phyloP scores from a whole-genome alignment of 768 basidiomycete genomes.

The Russula olivacea region DNA sequence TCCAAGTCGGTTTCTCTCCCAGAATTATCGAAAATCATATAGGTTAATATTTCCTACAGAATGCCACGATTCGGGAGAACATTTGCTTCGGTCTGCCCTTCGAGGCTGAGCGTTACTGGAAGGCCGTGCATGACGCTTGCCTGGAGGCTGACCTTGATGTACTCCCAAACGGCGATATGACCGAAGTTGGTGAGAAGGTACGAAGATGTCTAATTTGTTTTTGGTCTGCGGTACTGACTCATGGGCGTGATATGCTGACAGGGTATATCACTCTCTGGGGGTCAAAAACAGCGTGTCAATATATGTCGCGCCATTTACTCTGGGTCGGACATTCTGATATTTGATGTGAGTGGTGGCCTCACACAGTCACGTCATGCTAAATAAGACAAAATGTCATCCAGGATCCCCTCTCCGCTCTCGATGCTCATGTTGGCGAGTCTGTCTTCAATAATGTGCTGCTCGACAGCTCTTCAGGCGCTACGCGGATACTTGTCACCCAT shows the following conservation, averaged over 20 bases:
- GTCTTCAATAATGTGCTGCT: conserved; percentile 82
- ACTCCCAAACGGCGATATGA: conserved; percentile 70
- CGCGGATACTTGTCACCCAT: conserved; percentile 86
- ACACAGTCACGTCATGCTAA: background rate
- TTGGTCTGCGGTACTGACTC: background rate
- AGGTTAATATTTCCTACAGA: conserved; percentile 35
- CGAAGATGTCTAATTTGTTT: background rate
- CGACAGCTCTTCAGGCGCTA: conserved; percentile 57
- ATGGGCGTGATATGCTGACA: conserved; percentile 23
- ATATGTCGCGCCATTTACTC: conserved; percentile 86
- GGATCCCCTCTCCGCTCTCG: conserved; percentile 86
- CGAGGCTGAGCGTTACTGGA: conserved; percentile 78
- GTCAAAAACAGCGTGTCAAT: conserved; percentile 74
- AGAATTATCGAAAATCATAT: background rate
- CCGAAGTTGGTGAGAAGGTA: conserved; percentile 75
- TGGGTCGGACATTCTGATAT: conserved; percentile 78
- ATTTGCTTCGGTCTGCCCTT: conserved; percentile 82
- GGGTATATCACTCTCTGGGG: conserved; percentile 86
- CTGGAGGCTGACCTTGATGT: conserved; percentile 76
- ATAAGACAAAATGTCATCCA: conserved; percentile 25
- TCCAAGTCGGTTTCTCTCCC: conserved; percentile 46
- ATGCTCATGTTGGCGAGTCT: conserved; percentile 85
- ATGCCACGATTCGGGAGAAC: conserved; percentile 84
- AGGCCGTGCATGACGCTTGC: conserved; percentile 69
- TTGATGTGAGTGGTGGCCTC: conserved; percentile 46